Conservation (phyloP, 2,329 filamentous ascomycete species). For the Aspergillus proliferans region DNA sequence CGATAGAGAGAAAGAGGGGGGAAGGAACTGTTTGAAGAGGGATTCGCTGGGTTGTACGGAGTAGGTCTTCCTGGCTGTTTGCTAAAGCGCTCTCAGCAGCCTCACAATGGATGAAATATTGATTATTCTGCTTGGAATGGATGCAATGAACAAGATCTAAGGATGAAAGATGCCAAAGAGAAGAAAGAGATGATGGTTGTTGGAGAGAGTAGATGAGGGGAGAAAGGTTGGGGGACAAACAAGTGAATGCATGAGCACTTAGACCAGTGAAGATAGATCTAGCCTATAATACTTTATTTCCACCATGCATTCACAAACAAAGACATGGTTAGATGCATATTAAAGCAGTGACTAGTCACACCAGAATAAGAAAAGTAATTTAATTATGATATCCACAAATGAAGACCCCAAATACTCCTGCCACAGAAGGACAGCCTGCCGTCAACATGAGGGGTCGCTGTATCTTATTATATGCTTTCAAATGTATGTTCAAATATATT, state of each 20-base stretch:
- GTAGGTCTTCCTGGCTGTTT: too few relatives aligned
- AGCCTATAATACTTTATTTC: not conserved
- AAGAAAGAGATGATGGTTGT: not conserved
- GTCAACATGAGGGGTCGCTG: not conserved
- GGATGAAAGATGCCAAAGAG: not conserved
- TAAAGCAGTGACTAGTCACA: not conserved
- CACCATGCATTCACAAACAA: not conserved
- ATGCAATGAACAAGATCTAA: not conserved
- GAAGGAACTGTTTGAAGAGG: too few relatives aligned
- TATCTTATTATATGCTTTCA: not conserved
- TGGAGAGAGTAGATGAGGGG: too few relatives aligned
- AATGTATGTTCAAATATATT: conserved; percentile 5
- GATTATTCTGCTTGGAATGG: too few relatives aligned
- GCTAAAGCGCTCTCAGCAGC: too few relatives aligned
- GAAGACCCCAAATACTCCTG: not conserved
- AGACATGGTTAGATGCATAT: too few relatives aligned
- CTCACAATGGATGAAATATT: not conserved
- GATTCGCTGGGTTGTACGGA: too few relatives aligned
- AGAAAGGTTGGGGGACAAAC: not conserved
- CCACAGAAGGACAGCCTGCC: not conserved
- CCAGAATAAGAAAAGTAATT: not conserved
- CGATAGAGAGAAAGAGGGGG: too few relatives aligned
- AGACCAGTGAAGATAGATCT: not conserved
- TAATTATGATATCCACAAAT: not conserved
- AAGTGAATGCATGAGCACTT: not conserved